Conservation (phyloP, 148 eudicot species). For the Rhododendron ferrugineum region DNA sequence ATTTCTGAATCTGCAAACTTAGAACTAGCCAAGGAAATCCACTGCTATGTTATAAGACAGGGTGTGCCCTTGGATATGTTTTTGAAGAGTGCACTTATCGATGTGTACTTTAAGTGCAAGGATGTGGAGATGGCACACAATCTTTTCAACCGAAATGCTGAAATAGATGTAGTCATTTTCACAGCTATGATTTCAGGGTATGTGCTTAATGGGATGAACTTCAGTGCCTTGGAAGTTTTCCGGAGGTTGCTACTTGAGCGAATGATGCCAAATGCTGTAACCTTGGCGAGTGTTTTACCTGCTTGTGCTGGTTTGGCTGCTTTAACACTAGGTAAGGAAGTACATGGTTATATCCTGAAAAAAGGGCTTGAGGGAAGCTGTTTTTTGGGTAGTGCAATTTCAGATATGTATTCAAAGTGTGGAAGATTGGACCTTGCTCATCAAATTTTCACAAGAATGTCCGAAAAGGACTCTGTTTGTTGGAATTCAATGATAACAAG, state of each 20-base stretch:
- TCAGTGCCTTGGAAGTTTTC: background rate
- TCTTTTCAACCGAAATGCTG: background rate
- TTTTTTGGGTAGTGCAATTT: background rate
- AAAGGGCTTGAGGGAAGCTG: background rate
- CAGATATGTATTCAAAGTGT: background rate
- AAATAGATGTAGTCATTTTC: background rate
- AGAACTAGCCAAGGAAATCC: background rate
- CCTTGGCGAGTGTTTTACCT: background rate
- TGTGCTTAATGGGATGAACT: background rate
- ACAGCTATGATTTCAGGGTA: background rate
- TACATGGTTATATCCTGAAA: background rate
- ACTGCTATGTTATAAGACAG: background rate
- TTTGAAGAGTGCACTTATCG: background rate
- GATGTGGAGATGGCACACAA: background rate
- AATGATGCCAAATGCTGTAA: background rate
- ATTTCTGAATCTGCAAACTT: background rate
- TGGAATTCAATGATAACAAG: background rate
- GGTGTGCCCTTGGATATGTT: background rate
- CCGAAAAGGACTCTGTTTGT: background rate
- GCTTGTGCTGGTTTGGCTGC: background rate
- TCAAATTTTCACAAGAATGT: background rate
- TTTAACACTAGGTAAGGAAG: background rate
- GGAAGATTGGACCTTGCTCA: constrained; percentile 4
- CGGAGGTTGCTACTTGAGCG: background rate
- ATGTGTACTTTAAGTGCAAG: background rate